These are phyloP conservation scores for Chrysoporthe austroafricana DNA, from an alignment of 2,329 filamentous ascomycete species.

Conservation along the genomic window DNA sequence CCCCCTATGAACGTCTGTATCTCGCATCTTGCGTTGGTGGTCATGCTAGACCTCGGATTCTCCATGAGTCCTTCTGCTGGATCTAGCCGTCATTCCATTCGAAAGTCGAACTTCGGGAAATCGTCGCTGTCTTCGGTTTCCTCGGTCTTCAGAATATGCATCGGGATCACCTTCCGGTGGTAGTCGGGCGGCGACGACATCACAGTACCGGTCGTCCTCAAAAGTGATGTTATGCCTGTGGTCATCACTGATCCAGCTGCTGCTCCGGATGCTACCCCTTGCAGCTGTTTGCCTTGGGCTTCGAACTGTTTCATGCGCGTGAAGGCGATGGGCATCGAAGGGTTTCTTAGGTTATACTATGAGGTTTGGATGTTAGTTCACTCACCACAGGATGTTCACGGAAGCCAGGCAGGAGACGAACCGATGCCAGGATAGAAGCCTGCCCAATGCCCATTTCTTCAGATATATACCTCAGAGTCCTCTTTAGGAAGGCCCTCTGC, in stretches of 20 bases:
- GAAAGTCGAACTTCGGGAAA: conserved; percentile 4
- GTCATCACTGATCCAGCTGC: conserved; percentile 23
- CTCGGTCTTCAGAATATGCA: conserved; percentile 7
- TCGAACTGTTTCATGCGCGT: conserved; percentile 29
- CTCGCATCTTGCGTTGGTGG: not conserved
- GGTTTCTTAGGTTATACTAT: conserved; percentile 25
- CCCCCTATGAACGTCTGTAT: not conserved
- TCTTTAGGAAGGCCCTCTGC: conserved; percentile 26
- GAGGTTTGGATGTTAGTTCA: not conserved
- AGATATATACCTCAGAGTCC: conserved; percentile 25
- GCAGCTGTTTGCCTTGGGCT: conserved; percentile 20
- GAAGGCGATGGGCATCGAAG: conserved; percentile 29
- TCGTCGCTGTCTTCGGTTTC: conserved; percentile 8
- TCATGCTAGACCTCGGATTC: not conserved
- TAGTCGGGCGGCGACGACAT: conserved; percentile 9
- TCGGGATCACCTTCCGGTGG: not conserved
- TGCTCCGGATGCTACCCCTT: conserved; percentile 23
- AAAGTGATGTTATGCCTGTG: conserved; percentile 14
- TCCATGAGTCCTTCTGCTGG: not conserved
- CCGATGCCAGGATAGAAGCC: conserved; percentile 26
- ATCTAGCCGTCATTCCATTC: not conserved
- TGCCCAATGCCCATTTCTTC: conserved; percentile 30
- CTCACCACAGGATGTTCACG: not conserved
- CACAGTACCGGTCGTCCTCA: conserved; percentile 15
- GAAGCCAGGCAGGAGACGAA: conserved; percentile 4